These are phyloP conservation scores for Fusarium newnesense DNA, from an alignment of 2,329 filamentous ascomycete genomes.

Conservation along the genomic window DNA sequence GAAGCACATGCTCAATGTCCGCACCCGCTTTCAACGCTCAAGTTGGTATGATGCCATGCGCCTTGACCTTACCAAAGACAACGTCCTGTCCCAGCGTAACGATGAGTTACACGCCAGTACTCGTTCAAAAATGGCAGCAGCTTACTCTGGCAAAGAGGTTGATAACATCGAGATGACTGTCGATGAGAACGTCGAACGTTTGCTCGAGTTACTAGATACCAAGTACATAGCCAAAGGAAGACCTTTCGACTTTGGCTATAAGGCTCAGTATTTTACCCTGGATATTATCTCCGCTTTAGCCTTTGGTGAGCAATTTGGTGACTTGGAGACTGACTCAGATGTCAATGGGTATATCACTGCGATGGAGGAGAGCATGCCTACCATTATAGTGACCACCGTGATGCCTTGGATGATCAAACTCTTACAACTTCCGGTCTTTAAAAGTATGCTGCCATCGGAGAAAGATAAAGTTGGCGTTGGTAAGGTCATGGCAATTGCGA, in stretches of 20 bases:
- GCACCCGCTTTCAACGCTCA: background rate
- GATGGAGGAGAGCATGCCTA: background rate
- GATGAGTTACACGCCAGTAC: background rate
- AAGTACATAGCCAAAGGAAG: background rate
- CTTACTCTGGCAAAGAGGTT: background rate
- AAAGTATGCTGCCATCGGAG: background rate
- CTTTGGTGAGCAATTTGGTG: background rate
- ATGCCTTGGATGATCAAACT: background rate
- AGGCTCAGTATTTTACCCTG: background rate
- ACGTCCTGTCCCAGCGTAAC: background rate
- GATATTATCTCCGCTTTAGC: background rate
- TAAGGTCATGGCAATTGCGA: background rate
- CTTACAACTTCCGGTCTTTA: background rate
- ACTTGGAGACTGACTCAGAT: background rate
- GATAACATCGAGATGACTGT: rapidly evolving
- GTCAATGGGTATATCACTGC: background rate
- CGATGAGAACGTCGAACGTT: background rate
- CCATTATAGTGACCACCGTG: background rate
- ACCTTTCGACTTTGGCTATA: background rate
- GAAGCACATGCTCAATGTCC: background rate
- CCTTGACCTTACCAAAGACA: background rate
- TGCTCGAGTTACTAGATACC: background rate
- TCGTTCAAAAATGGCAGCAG: background rate
- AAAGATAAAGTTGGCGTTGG: background rate
- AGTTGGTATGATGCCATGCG: background rate